phyloP scores from a whole-genome alignment of 208 protist genomes.

The Crithidia sp. region DNA sequence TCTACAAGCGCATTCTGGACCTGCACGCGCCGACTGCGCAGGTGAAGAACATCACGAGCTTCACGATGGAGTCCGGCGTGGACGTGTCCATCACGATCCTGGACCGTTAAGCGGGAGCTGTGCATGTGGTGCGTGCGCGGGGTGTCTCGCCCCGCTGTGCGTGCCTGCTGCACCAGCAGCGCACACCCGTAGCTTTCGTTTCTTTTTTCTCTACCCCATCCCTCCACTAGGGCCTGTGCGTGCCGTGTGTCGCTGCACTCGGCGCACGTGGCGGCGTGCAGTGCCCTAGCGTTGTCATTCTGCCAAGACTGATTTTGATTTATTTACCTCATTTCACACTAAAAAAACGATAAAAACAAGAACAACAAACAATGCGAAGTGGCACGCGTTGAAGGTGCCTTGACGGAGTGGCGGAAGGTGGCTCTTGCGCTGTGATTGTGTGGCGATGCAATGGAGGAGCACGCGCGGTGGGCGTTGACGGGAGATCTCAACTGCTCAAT shows the following conservation, averaged over 20 bases:
- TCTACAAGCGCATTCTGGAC: slow-evolving; percentile 99
- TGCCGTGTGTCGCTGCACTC: neutral
- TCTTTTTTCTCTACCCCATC: slow-evolving; percentile 13
- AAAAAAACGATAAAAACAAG: neutral
- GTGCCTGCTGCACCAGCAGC: slow-evolving; percentile 86
- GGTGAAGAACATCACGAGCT: slow-evolving; percentile 93
- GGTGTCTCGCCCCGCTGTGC: slow-evolving; percentile 57
- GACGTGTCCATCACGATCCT: slow-evolving; percentile 89
- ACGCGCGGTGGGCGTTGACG: too few species aligned
- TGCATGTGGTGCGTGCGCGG: too few species aligned
- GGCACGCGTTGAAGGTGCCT: too few species aligned
- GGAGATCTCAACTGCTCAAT: too few species aligned
- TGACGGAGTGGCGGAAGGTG: too few species aligned
- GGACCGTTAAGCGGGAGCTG: slow-evolving; percentile 34
- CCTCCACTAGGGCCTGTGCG: slow-evolving; percentile 1
- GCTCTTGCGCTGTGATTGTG: too few species aligned
- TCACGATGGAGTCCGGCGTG: slow-evolving; percentile 89
- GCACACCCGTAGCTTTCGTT: slow-evolving; percentile 69
- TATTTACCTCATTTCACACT: slow-evolving; percentile 18
- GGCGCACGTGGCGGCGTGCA: neutral
- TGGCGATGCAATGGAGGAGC: too few species aligned
- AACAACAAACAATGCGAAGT: neutral
- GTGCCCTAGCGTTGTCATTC: slow-evolving; percentile 36
- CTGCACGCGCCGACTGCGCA: slow-evolving; percentile 90
- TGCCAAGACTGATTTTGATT: slow-evolving; percentile 31